A percentile compares a stretch with the other conserved stretches of the same genome.
Evolutionary conservation across 441 rosid species (phyloP).

Genomic region (Erodium moschatum): DNA sequence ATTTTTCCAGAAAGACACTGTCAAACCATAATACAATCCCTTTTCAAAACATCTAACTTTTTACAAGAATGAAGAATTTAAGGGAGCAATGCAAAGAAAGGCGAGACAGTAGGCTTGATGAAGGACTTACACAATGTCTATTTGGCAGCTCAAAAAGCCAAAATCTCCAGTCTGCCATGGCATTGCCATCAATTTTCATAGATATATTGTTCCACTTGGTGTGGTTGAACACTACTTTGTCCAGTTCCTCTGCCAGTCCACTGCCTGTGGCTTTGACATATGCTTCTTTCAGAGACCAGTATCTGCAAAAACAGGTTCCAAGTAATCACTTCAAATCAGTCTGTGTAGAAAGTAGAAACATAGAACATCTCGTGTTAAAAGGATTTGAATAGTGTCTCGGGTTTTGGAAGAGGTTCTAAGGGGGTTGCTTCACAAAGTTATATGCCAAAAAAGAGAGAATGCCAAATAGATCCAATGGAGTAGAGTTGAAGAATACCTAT

Average conservation of each 20-base stretch:
- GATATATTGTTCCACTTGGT: conserved; percentile 40
- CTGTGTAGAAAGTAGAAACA: not conserved
- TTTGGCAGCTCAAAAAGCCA: conserved; percentile 38
- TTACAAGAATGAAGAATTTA: too few relatives aligned
- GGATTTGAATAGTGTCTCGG: not conserved
- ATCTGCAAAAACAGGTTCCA: conserved; percentile 29
- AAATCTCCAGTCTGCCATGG: conserved; percentile 41
- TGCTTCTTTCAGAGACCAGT: conserved; percentile 71
- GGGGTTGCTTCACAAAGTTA: too few relatives aligned
- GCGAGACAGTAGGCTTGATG: not conserved
- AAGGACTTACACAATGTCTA: conserved; percentile 36
- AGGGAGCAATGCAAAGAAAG: not conserved
- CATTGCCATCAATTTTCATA: conserved; percentile 34
- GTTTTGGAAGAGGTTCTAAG: too few relatives aligned
- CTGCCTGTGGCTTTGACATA: conserved; percentile 58
- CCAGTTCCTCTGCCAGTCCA: conserved; percentile 39
- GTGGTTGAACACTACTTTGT: conserved; percentile 53
- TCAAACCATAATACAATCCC: not conserved
- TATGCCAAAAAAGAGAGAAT: too few relatives aligned
- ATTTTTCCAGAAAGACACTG: not conserved
- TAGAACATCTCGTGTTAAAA: not conserved
- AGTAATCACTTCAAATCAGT: not conserved
- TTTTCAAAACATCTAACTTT: too few relatives aligned
- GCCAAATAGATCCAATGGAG: not conserved
- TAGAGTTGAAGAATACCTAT: conserved; percentile 34